Conservation (phyloP, 768 basidiomycete genomes). For the Lentinula detonsa region DNA sequence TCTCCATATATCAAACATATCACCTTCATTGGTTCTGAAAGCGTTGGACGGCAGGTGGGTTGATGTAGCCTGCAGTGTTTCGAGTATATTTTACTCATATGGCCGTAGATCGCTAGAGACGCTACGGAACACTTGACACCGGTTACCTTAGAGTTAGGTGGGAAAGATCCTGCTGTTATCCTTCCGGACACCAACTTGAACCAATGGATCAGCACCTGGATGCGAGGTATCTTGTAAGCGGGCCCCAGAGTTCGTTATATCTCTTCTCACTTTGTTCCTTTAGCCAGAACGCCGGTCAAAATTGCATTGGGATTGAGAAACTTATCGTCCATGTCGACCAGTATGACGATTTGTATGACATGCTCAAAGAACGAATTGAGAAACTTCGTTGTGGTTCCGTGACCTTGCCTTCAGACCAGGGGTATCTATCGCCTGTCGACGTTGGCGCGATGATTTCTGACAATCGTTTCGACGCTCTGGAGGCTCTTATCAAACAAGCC, state of each 20-base stretch:
- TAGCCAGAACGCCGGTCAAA: constrained; percentile 92
- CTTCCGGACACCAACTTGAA: constrained; percentile 80
- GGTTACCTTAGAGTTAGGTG: constrained; percentile 89
- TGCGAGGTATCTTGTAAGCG: constrained; percentile 88
- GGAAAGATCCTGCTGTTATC: constrained; percentile 91
- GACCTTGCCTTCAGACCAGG: constrained; percentile 57
- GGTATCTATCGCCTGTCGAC: constrained; percentile 71
- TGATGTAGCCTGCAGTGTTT: neutral
- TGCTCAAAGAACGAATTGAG: constrained; percentile 56
- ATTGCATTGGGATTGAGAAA: constrained; percentile 95
- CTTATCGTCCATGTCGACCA: constrained; percentile 78
- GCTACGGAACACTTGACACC: constrained; percentile 88
- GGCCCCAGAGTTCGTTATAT: neutral
- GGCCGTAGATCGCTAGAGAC: constrained; percentile 63
- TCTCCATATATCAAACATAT: constrained; percentile 85
- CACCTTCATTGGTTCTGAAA: constrained; percentile 86
- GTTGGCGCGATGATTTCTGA: constrained; percentile 83
- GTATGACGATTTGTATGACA: constrained; percentile 67
- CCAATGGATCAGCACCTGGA: constrained; percentile 75
- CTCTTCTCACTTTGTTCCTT: neutral
- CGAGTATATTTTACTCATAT: neutral
- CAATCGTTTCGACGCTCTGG: constrained; percentile 63
- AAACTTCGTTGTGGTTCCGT: constrained; percentile 78
- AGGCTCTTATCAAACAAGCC: constrained; percentile 66
- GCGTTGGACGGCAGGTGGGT: constrained; percentile 65